Evolutionary conservation across 768 basidiomycete genomes (phyloP), one percentile per base, ranked within the genome.

Genomic region (Pisolithus microcarpus): DNA sequence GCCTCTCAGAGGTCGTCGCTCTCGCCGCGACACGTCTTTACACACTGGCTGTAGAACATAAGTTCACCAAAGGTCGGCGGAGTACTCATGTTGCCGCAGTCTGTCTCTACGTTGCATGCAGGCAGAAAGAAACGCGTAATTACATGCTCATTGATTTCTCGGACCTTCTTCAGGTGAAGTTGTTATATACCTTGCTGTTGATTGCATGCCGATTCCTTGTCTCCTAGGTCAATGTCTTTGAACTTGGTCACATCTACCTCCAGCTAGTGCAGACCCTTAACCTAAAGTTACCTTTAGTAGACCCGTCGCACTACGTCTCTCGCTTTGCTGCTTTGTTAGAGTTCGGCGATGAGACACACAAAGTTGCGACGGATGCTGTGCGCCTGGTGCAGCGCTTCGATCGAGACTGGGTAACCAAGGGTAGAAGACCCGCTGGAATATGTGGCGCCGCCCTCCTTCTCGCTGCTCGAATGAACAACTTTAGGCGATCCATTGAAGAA

Each of bases 81-180:
- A 90, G 90, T 59, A 74, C 91, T 62, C 92, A 96, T 59, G 91
- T 99, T 55, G 88, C 95, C 34, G 96, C 94, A 3, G 89, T 94
- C 38, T 99, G 96, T 65, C 77, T 98, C 43, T 98, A 99, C 63
- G 82, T 95, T 39, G 91, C 93, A 3, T 95, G 93, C 64, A 70
- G 95, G 53, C 85, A 93, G 68, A 88, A 87, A 60, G 90, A 95
- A 68, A 91, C 90, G 0, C 72, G 86, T 48, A 91, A 85, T 51
- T 90, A 94, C 66, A 98, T 98, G 96, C 81, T 99, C 23, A 98
- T 99, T 55, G 96, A 99, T 70, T 98, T 99, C 61, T 91, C 91
- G n/a, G 95, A 98, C 64, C 74, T 94, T 38, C 78, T 99, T 4
- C 87, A 91, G 73, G 94, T 87, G 57, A 54, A 65, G 57, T 1